Evolutionary conservation across 768 basidiomycete genomes (phyloP).

Genomic region (Amanita phalloides): DNA sequence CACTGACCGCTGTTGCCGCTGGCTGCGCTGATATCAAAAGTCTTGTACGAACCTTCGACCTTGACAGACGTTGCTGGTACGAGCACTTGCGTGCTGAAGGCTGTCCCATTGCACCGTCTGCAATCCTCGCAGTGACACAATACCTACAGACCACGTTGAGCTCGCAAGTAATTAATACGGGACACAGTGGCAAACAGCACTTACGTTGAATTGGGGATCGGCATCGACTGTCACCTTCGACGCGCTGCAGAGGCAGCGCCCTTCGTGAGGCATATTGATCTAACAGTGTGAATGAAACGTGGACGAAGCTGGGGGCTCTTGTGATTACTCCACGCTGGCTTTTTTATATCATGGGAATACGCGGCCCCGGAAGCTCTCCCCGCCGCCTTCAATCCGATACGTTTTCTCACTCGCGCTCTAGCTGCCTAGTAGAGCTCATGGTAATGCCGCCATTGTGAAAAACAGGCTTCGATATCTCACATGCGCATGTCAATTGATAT

Average conservation of each 20-base stretch:
- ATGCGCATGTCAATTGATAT: too few relatives aligned
- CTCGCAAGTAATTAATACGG: background rate
- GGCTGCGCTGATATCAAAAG: background rate
- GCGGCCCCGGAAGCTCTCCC: too few relatives aligned
- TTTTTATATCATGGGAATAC: too few relatives aligned
- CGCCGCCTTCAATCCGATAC: too few relatives aligned
- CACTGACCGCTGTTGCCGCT: conserved; percentile 5
- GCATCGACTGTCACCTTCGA: conserved; percentile 3
- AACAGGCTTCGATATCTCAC: too few relatives aligned
- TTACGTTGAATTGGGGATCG: background rate
- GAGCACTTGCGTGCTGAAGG: conserved; percentile 7
- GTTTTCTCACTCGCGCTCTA: too few relatives aligned
- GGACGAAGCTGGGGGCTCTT: too few relatives aligned
- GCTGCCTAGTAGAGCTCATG: too few relatives aligned
- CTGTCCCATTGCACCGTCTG: conserved; percentile 5
- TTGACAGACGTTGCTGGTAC: conserved; percentile 1
- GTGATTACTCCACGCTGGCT: too few relatives aligned
- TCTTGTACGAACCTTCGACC: conserved; percentile 7
- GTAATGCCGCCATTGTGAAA: too few relatives aligned
- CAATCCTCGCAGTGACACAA: conserved; percentile 10
- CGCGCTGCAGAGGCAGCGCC: conserved; percentile 6
- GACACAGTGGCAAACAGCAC: background rate
- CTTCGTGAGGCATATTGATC: conserved; percentile 9
- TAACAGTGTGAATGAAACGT: too few relatives aligned
- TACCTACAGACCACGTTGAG: background rate